phyloP scores from a whole-genome alignment of 2,329 filamentous ascomycete genomes.

The Chrysosporium keratinophilum region DNA sequence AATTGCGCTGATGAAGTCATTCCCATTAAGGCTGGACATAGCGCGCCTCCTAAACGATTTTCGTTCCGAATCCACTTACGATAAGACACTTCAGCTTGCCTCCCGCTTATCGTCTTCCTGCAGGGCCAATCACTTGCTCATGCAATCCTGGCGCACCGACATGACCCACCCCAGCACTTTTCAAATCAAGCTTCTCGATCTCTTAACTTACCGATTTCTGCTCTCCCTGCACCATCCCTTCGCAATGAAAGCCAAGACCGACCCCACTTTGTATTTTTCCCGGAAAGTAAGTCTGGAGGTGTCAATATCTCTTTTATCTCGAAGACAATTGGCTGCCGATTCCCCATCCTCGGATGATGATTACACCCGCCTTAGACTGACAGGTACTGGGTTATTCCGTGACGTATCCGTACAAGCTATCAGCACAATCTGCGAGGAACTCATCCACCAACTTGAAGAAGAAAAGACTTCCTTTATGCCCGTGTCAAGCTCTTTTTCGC shows the following conservation, averaged over 20 bases:
- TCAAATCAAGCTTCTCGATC: conserved; percentile 11
- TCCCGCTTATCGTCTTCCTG: conserved; percentile 31
- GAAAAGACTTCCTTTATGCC: conserved; percentile 9
- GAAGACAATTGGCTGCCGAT: neutral
- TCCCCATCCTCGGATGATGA: conserved; percentile 2
- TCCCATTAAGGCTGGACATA: conserved; percentile 37
- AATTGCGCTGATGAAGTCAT: conserved; percentile 38
- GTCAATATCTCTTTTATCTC: conserved; percentile 2
- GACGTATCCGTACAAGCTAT: conserved; percentile 9
- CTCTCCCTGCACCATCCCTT: conserved; percentile 14
- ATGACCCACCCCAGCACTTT: conserved; percentile 2
- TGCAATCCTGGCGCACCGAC: neutral
- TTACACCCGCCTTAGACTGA: conserved; percentile 5
- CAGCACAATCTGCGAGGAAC: conserved; percentile 11
- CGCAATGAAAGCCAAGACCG: conserved; percentile 5
- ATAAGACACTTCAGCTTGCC: conserved; percentile 41
- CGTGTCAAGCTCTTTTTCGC: conserved; percentile 3
- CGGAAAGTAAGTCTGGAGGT: conserved; percentile 11
- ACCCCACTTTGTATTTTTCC: conserved; percentile 13
- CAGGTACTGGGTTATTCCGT: conserved; percentile 10
- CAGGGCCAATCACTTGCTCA: neutral
- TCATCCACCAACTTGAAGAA: conserved; percentile 12
- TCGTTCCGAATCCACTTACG: conserved; percentile 36
- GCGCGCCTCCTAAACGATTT: conserved; percentile 42
- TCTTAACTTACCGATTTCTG: conserved; percentile 14